Base-by-base conservation (phyloP, 768 basidiomycete genomes). In the Brasilioporus rufonigricans region DNA sequence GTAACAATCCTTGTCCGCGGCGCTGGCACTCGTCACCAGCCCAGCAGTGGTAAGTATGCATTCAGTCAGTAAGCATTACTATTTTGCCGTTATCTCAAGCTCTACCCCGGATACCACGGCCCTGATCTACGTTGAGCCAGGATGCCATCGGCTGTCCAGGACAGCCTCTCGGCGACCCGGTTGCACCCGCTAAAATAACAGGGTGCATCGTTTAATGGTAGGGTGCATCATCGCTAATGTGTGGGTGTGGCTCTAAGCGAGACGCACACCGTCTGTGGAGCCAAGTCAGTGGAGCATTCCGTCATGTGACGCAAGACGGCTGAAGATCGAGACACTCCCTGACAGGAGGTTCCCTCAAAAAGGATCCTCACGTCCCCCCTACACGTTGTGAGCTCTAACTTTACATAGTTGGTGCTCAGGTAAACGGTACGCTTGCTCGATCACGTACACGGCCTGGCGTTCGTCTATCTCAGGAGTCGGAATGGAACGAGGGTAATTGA, bases 1-100 rank as follows among this genome's bases (percentile, higher is more conserved):
- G 39, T 48, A 56, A 44, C 63, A 14, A 23, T 5, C n/a, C 49
- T 48, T 16, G 47, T 52, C 62, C 64, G 63, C 60, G 61, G 64
- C 33, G 26, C 61, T 27, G 49, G 36, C 18, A 24, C 41, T 45
- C 55, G 21, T 29, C 58, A 38, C 40, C 14, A 2, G 21, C 4
- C 16, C 23, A 29, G 11, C n/a, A 33, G 33, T 13, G 14, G 33
- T 11, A 14, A 33, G 33, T 11, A 33, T 11, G 29, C 19, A 38
- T 19, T 6, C 38, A 4, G 39, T 39, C 31, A 32, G 2, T 8
- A n/a, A 5, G 14, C 26, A 18, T n/a, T 5, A 33, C 36, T 21
- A 0, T 19, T 10, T 12, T 40, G 32, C 41, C 55, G 46, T 51
- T 10, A 32, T 21, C 4, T 13, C 39, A 58, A 21, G 32, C 40